Conservation (phyloP, 176 grass and related monocot genomes). For the Dactylis glomerata region DNA sequence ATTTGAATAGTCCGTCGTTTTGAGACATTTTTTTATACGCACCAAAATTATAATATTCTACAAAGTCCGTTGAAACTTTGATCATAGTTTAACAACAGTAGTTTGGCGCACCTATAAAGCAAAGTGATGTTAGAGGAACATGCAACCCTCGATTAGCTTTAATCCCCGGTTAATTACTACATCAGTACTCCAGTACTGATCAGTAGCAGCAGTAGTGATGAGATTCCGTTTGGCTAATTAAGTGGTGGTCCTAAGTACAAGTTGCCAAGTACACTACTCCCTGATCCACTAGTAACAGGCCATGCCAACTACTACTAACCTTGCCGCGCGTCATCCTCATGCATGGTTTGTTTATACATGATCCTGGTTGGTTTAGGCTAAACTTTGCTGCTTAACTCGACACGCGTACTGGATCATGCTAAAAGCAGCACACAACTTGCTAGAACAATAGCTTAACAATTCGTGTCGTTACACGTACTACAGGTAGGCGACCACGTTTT, state of each 20-base stretch:
- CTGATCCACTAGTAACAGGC: neutral
- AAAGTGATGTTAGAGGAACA: neutral
- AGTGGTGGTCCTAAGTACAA: neutral
- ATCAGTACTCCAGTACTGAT: neutral
- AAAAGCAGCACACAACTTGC: neutral
- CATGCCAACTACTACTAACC: neutral
- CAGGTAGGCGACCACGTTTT: too few species aligned
- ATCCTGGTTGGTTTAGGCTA: neutral
- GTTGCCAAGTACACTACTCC: neutral
- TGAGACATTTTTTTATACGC: too few species aligned
- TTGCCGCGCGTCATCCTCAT: neutral
- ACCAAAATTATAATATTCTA: too few species aligned
- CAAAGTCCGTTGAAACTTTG: too few species aligned
- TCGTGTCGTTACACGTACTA: neutral
- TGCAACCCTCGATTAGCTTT: neutral
- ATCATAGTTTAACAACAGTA: too few species aligned
- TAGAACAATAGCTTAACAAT: neutral
- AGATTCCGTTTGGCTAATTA: neutral
- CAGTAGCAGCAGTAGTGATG: neutral
- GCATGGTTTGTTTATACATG: neutral
- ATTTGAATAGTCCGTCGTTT: too few species aligned
- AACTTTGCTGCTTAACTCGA: slow-evolving; percentile 12
- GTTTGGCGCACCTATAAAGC: too few species aligned
- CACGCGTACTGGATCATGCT: neutral
- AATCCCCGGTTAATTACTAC: neutral